Evolutionary conservation across 192 early-diverging fungal genomes (phyloP).

Genomic region (Pilaira anomala): DNA sequence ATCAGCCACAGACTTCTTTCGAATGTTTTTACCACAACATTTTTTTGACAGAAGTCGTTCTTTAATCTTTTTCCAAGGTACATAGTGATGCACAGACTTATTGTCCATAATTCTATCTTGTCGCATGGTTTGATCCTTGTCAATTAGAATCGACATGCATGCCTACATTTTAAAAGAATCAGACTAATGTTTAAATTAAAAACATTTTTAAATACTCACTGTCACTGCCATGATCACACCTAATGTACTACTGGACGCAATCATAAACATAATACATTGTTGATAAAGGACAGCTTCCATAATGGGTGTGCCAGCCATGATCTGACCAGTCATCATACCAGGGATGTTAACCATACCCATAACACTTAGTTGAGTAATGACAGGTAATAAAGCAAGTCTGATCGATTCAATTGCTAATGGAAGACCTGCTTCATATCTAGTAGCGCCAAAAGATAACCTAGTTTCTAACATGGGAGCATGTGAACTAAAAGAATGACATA

Average conservation of each 20-base stretch:
- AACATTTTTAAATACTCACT: conserved; percentile 34
- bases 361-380: conserved; percentile 76
- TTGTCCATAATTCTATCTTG: conserved; percentile 17
- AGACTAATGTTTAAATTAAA: neutral
- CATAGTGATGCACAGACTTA: conserved; percentile 2
- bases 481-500: conserved; percentile 7
- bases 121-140: conserved; percentile 21
- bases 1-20: too few species aligned
- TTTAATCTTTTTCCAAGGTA: neutral
- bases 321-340: conserved; percentile 85
- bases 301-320: conserved; percentile 79
- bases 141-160: conserved; percentile 19
- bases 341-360: conserved; percentile 87
- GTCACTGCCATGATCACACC: conserved; percentile 52
- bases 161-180: conserved; percentile 5
- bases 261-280: conserved; percentile 86
- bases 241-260: conserved; percentile 68
- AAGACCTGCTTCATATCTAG: conserved; percentile 75
- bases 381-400: conserved; percentile 72
- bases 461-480: conserved; percentile 48
- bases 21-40: too few species aligned
- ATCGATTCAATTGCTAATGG: conserved; percentile 74
- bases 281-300: conserved; percentile 79
- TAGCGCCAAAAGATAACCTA: conserved; percentile 70
- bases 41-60: neutral